These are phyloP conservation scores for Xylariaceae sp. DNA, from an alignment of 2,329 filamentous ascomycete species.

Conservation along the genomic window DNA sequence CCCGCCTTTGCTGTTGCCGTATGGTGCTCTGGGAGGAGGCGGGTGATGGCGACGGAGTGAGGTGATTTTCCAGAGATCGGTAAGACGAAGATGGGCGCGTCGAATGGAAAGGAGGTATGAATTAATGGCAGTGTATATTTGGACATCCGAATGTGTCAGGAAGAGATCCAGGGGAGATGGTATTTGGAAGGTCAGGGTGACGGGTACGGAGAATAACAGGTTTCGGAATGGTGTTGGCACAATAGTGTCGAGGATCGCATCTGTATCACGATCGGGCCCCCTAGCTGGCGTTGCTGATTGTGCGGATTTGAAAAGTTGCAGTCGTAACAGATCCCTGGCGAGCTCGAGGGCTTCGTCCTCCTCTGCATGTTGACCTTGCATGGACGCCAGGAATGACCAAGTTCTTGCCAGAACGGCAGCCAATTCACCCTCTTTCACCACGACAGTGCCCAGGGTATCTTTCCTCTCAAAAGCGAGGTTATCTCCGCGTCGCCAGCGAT, in stretches of 20 bases:
- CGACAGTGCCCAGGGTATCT: constrained; percentile 55
- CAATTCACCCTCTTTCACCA: constrained; percentile 84
- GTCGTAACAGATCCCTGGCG: constrained; percentile 68
- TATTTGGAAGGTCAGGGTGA: constrained; percentile 64
- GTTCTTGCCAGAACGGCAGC: constrained; percentile 69
- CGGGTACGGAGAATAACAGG: constrained; percentile 73
- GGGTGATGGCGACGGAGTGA: constrained; percentile 72
- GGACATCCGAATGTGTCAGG: constrained; percentile 67
- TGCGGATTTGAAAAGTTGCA: constrained; percentile 55
- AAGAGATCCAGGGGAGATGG: constrained; percentile 82
- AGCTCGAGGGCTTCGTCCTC: constrained; percentile 81
- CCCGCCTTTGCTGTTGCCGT: constrained; percentile 56
- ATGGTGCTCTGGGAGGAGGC: constrained; percentile 59
- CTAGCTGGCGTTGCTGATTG: constrained; percentile 35
- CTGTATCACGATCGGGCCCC: constrained; percentile 28
- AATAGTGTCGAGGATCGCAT: constrained; percentile 33
- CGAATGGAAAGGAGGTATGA: constrained; percentile 82
- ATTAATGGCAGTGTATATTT: constrained; percentile 78
- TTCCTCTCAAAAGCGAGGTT: constrained; percentile 53
- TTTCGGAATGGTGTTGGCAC: constrained; percentile 64
- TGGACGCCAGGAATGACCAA: constrained; percentile 72
- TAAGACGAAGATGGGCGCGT: constrained; percentile 77
- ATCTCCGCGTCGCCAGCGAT: constrained; percentile 62
- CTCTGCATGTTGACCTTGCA: constrained; percentile 63
- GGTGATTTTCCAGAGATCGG: constrained; percentile 81